phyloP scores from a whole-genome alignment of 352 stramenopile genomes.

The Peronospora farinosa region DNA sequence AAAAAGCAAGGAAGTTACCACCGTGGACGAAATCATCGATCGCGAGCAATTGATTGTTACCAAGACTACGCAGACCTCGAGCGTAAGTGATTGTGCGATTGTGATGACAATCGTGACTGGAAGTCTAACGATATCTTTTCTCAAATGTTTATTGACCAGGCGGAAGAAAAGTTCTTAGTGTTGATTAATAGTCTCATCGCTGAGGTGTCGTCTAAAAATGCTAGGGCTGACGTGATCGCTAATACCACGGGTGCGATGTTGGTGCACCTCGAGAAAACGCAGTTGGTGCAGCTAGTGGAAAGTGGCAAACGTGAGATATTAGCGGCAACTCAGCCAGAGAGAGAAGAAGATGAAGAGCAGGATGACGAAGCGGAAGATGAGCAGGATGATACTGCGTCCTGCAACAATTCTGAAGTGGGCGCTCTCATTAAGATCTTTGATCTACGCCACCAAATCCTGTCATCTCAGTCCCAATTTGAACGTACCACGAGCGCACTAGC shows the following conservation, averaged over 20 bases:
- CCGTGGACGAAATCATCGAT: not conserved
- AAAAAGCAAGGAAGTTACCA: slow-evolving; percentile 1
- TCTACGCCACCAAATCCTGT: slow-evolving; percentile 66
- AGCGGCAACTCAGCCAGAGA: slow-evolving; percentile 26
- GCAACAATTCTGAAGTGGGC: slow-evolving; percentile 51
- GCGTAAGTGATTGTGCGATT: slow-evolving; percentile 18
- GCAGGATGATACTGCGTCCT: slow-evolving; percentile 12
- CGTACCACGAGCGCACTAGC: slow-evolving; percentile 45
- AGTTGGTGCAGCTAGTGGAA: slow-evolving; percentile 56
- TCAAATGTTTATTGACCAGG: slow-evolving; percentile 13
- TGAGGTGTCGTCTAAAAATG: slow-evolving; percentile 51
- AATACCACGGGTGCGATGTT: slow-evolving; percentile 70
- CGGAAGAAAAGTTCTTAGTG: slow-evolving; percentile 50
- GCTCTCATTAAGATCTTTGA: slow-evolving; percentile 68
- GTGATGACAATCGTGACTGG: not conserved
- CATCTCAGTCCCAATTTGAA: slow-evolving; percentile 59
- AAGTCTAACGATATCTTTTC: slow-evolving; percentile 2
- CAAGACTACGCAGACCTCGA: slow-evolving; percentile 7
- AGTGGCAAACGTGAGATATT: slow-evolving; percentile 48
- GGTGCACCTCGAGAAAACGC: slow-evolving; percentile 68
- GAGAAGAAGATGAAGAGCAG: slow-evolving; percentile 23
- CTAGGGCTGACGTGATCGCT: slow-evolving; percentile 50
- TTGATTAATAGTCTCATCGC: slow-evolving; percentile 55
- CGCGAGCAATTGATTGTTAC: slow-evolving; percentile 10
- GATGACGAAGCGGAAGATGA: slow-evolving; percentile 13